Percentiles rank a stretch among this genome's conserved stretches.
Conservation (phyloP, 2,329 filamentous ascomycete genomes). For the Parastagonospora avenae region DNA sequence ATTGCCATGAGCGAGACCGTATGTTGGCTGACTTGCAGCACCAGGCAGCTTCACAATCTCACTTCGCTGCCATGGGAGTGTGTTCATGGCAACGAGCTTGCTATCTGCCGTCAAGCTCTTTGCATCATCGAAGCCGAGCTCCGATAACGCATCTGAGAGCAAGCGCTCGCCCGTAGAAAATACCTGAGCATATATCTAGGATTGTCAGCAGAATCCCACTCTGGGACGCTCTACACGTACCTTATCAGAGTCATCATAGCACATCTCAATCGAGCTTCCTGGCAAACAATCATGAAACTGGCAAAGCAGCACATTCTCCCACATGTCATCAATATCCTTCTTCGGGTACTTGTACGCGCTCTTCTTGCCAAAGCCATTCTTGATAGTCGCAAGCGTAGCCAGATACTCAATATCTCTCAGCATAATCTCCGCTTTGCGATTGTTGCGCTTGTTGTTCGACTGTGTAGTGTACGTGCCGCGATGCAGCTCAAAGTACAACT, state of each 20-base stretch:
- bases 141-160: constrained; percentile 69
- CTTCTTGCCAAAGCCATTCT: constrained; percentile 56
- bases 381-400: constrained; percentile 82
- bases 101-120: constrained; percentile 47
- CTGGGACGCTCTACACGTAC: constrained; percentile 27
- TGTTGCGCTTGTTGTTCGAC: constrained; percentile 95
- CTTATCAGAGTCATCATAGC: constrained; percentile 93
- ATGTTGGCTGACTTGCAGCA: constrained; percentile 32
- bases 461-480: constrained; percentile 97
- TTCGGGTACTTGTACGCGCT: constrained; percentile 84
- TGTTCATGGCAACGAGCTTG: constrained; percentile 74
- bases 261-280: constrained; percentile 96
- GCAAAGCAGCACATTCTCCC: constrained; percentile 88
- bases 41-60: constrained; percentile 70
- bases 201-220: constrained; percentile 20
- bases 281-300: constrained; percentile 98
- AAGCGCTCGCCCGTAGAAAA: constrained; percentile 77
- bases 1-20: constrained; percentile 52
- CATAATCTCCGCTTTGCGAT: constrained; percentile 82
- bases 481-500: constrained; percentile 97
- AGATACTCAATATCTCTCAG: constrained; percentile 87
- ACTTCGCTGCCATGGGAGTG: constrained; percentile 81
- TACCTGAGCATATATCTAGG: constrained; percentile 74
- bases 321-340: constrained; percentile 91
- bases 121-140: constrained; percentile 66